A percentile compares a stretch with the other conserved stretches of the same genome.
phyloP scores from a whole-genome alignment of 2,329 filamentous ascomycete species.

The Penicillium vulpinum region DNA sequence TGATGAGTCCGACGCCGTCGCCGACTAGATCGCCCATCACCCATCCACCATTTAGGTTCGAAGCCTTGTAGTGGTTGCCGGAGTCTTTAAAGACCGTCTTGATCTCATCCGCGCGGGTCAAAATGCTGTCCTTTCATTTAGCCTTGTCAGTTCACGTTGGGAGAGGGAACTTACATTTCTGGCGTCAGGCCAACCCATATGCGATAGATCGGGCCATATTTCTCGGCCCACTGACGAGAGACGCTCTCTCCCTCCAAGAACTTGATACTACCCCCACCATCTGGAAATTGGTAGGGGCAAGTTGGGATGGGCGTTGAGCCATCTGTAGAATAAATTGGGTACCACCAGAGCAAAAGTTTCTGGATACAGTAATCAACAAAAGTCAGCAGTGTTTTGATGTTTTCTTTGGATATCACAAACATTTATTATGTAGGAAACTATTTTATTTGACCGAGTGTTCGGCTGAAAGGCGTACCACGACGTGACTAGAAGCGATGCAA shows the following conservation, averaged over 20 bases:
- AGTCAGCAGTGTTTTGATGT: background rate
- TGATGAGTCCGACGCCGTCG: constrained; percentile 47
- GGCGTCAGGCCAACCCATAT: constrained; percentile 41
- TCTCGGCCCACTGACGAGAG: constrained; percentile 32
- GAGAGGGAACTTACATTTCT: constrained; percentile 40
- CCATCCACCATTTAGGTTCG: constrained; percentile 46
- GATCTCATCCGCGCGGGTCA: constrained; percentile 39
- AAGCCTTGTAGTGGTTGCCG: constrained; percentile 46
- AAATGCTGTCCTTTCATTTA: constrained; percentile 30
- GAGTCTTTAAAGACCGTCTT: constrained; percentile 47
- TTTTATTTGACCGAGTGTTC: background rate
- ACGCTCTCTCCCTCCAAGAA: constrained; percentile 42
- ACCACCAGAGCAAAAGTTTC: background rate
- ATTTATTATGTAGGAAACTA: background rate
- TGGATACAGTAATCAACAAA: background rate
- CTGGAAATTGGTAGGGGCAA: constrained; percentile 29
- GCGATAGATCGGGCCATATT: constrained; percentile 42
- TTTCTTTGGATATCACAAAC: background rate
- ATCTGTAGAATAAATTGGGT: background rate
- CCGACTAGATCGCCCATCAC: constrained; percentile 45
- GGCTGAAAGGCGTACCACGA: background rate
- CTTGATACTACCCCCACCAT: constrained; percentile 46
- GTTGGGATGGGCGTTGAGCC: constrained; percentile 2
- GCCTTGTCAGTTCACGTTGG: background rate
- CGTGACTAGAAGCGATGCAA: background rate